Base-by-base conservation (phyloP, 805 yeast genomes). In the Saccharomyces eubayanus region DNA sequence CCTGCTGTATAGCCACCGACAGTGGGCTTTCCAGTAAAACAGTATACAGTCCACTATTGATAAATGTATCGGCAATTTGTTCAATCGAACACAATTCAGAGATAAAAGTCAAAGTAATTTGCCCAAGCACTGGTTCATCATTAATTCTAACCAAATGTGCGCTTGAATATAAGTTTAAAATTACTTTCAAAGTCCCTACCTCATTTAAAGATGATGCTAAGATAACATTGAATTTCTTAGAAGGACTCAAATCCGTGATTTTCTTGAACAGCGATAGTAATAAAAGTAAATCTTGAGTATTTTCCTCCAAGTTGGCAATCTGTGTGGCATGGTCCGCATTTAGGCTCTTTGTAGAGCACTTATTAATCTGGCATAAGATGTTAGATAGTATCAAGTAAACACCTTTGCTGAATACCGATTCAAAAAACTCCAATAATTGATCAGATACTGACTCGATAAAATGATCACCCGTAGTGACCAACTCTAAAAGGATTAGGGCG, bases 21-120 rank as follows among this genome's bases (percentile, higher is more conserved):
- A 88, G 75, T 5, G 90, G 84, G 53, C 94, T 84, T 61, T 89
- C 96, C 3, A 83, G 77, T 45, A 91, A 70, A 3, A 82, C 82
- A 3, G 83, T 74, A 53, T 87, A 79, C 36, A 91, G 68, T 0
- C 96, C 96, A 46, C 77, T 72, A 2, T 77, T 65, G 12, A 87
- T 77, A 50, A 90, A 72, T 49, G 77, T 79, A 53, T 85, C 87
- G 0, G 96, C 91, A 59, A 89, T 77, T 0, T 69, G 71, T 47
- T 80, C 82, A 10, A 82, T 74, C 0, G 81, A 71, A 59, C 86
- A 79, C 64, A 89, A 72, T 59, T 89, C 94, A 54, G 81, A 80
- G 31, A 90, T 74, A 58, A 81, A 87, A 61, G 81, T 76, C 57
- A 91, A 71, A 9, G 89, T 73, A 45, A 88, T 67, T 57, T 87